Evolutionary conservation across 179 eudicot genomes (phyloP).

Genomic region (Spergularia azorica): DNA sequence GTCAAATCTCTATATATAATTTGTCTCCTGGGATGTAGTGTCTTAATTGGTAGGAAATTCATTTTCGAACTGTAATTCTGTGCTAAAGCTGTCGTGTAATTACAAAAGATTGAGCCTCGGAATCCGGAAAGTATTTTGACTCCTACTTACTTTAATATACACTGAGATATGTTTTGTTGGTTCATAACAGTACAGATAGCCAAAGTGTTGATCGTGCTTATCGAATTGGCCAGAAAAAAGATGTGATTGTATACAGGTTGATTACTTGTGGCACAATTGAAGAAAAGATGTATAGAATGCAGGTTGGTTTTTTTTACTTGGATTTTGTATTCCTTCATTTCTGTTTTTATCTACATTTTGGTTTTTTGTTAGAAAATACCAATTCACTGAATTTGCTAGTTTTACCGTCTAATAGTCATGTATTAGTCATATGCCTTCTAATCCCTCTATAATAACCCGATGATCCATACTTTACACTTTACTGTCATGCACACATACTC

Average conservation of each 20-base stretch:
- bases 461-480: background rate
- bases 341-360: background rate
- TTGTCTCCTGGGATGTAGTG: background rate
- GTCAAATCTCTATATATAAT: background rate
- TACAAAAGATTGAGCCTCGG: too few relatives aligned
- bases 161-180: conserved; percentile 5
- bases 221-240: conserved; percentile 94
- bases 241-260: conserved; percentile 89
- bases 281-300: conserved; percentile 94
- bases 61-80: background rate
- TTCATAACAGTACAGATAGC: conserved; percentile 76
- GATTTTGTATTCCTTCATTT: background rate
- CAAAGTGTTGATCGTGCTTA: conserved; percentile 99
- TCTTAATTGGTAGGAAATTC: background rate
- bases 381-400: too few relatives aligned
- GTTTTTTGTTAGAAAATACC: too few relatives aligned
- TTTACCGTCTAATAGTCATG: too few relatives aligned
- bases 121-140: background rate
- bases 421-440: too few relatives aligned
- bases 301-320: conserved; percentile 43
- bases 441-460: too few relatives aligned
- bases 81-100: background rate
- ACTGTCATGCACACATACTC: background rate
- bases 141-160: background rate
- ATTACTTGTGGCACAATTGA: conserved; percentile 97